phyloP scores from a whole-genome alignment of 2,329 filamentous ascomycete genomes.

The Claviceps sp. region DNA sequence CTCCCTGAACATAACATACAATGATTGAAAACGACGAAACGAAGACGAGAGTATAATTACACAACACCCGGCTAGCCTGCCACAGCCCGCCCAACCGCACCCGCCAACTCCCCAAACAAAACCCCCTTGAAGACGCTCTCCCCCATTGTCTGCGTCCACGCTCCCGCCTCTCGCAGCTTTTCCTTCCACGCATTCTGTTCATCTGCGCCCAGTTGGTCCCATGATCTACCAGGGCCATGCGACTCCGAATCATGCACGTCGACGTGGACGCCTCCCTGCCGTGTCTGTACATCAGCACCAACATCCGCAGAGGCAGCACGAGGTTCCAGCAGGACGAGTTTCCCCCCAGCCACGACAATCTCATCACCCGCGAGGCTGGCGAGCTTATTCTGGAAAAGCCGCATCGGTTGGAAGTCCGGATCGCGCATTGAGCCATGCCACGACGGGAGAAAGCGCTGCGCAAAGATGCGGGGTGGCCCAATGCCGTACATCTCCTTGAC shows the following conservation, averaged over 20 bases:
- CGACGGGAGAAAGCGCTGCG: constrained; percentile 39
- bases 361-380: constrained; percentile 24
- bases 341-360: constrained; percentile 20
- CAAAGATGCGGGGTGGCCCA: constrained; percentile 41
- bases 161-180: constrained; percentile 53
- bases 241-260: constrained; percentile 32
- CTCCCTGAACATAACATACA: not conserved
- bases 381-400: constrained; percentile 19
- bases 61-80: constrained; percentile 17
- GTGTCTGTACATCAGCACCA: constrained; percentile 4
- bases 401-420: constrained; percentile 13
- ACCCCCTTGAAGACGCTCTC: constrained; percentile 65
- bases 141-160: constrained; percentile 69
- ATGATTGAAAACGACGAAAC: not conserved
- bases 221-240: constrained; percentile 44
- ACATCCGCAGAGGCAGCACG: not conserved
- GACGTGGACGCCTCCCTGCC: constrained; percentile 20
- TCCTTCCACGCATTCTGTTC: constrained; percentile 58
- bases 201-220: constrained; percentile 54
- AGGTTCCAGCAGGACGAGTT: constrained; percentile 24
- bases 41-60: not conserved
- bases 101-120: constrained; percentile 61
- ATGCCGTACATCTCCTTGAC: constrained; percentile 50
- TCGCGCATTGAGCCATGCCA: constrained; percentile 22
- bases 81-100: constrained; percentile 41